Percentiles rank a stretch among this genome's conserved stretches.
These are phyloP conservation scores for Suhomyces ambrosiae DNA, from an alignment of 1,139 yeast species.

Conservation along the genomic window DNA sequence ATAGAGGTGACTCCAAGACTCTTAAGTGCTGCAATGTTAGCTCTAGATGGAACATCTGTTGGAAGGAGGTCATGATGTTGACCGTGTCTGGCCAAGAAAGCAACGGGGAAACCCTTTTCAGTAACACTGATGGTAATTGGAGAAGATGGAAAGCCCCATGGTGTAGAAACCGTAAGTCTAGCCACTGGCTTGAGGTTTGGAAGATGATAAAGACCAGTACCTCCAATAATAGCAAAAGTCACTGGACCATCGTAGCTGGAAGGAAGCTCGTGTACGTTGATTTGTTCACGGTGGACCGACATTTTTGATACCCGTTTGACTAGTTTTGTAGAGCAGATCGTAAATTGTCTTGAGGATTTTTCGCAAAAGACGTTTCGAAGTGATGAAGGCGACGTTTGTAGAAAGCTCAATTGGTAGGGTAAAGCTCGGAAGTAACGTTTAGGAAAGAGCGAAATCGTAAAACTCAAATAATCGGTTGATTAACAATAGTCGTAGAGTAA, in stretches of 20 bases:
- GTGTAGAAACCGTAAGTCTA: constrained; percentile 75
- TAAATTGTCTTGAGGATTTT: background rate
- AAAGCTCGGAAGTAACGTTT: background rate
- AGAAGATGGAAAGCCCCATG: constrained; percentile 97
- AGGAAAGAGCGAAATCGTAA: background rate
- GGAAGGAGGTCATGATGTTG: constrained; percentile 86
- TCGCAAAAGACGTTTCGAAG: background rate
- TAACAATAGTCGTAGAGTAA: too few species aligned
- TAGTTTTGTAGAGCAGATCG: background rate
- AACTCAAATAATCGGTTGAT: background rate
- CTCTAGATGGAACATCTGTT: constrained; percentile 87
- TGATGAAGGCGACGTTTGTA: too few species aligned
- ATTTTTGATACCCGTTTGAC: constrained; percentile 17
- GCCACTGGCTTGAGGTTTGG: constrained; percentile 86
- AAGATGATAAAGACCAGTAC: constrained; percentile 93
- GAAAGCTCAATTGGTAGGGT: background rate
- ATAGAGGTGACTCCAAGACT: constrained; percentile 83
- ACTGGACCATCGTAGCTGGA: constrained; percentile 50
- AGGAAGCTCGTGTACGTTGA: constrained; percentile 34
- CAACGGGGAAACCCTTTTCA: constrained; percentile 76
- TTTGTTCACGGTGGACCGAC: constrained; percentile 43
- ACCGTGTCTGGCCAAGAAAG: constrained; percentile 96
- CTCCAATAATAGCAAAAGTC: constrained; percentile 88
- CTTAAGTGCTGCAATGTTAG: constrained; percentile 95
- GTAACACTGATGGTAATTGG: constrained; percentile 88